phyloP scores from a whole-genome alignment of 2,329 filamentous ascomycete species.

The Paecilomyces variotii region DNA sequence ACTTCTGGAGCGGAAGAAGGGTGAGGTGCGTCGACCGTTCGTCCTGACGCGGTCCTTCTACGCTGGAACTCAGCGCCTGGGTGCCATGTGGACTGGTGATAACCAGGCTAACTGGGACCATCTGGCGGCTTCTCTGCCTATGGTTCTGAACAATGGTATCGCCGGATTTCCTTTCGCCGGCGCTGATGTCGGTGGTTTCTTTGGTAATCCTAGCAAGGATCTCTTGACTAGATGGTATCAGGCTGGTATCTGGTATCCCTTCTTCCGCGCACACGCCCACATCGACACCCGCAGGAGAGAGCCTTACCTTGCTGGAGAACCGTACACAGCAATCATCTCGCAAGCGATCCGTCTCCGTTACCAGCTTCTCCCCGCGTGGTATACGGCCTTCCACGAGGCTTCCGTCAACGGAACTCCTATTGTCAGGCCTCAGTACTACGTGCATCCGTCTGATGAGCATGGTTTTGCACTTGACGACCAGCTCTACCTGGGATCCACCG shows the following conservation, averaged over 20 bases:
- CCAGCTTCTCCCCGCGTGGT: conserved; percentile 84
- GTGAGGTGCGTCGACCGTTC: conserved; percentile 78
- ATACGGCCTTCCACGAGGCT: conserved; percentile 91
- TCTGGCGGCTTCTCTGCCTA: conserved; percentile 79
- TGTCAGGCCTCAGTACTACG: conserved; percentile 85
- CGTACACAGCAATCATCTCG: conserved; percentile 78
- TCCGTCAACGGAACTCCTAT: conserved; percentile 77
- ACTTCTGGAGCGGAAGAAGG: conserved; percentile 74
- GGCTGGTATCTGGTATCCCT: conserved; percentile 91
- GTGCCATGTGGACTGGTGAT: conserved; percentile 98
- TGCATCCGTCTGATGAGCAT: conserved; percentile 74
- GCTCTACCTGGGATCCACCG: conserved; percentile 80
- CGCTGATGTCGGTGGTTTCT: conserved; percentile 95
- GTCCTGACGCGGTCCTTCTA: conserved; percentile 89
- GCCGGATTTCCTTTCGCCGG: conserved; percentile 89
- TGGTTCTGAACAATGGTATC: conserved; percentile 88
- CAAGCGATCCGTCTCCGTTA: conserved; percentile 84
- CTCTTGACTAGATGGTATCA: conserved; percentile 94
- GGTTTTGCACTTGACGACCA: conserved; percentile 91
- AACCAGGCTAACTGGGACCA: conserved; percentile 93
- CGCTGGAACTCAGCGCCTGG: conserved; percentile 77
- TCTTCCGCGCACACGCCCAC: conserved; percentile 95
- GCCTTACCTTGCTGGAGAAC: conserved; percentile 79
- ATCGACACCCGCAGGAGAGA: conserved; percentile 92
- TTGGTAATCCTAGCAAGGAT: conserved; percentile 91